A percentile compares a stretch with the other conserved stretches of the same genome.
Evolutionary conservation across 495 filamentous ascomycete species (phyloP).

Genomic region (Aspergillus homomorphus): DNA sequence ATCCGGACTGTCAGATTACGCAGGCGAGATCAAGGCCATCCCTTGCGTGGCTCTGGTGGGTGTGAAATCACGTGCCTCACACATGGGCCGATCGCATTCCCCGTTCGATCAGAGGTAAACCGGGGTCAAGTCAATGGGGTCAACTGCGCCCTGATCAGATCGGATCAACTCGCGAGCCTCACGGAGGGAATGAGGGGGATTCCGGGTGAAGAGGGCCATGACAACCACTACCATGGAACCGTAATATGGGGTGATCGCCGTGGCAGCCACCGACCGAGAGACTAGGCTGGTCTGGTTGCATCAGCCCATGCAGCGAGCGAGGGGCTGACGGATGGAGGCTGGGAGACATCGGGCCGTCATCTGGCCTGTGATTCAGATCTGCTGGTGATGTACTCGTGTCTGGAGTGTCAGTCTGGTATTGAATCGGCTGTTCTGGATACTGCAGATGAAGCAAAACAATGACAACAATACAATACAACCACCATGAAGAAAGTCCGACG

Average conservation of each 20-base stretch:
- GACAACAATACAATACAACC: too few relatives aligned
- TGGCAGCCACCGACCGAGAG: neutral
- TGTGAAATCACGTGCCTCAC: neutral
- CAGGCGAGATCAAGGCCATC: neutral
- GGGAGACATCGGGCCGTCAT: neutral
- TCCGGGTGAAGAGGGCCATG: neutral
- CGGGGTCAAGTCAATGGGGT: too few relatives aligned
- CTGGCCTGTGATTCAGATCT: neutral
- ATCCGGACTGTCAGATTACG: neutral
- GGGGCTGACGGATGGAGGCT: neutral
- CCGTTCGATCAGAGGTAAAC: neutral
- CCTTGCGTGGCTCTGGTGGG: neutral
- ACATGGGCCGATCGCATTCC: neutral
- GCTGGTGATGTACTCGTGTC: neutral
- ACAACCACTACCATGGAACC: neutral
- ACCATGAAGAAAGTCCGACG: neutral
- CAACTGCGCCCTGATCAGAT: neutral
- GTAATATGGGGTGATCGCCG: neutral
- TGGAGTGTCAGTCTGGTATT: neutral
- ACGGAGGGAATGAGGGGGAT: neutral
- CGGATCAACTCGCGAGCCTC: neutral
- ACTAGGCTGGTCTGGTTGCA: neutral
- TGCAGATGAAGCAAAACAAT: too few relatives aligned
- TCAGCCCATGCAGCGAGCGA: neutral
- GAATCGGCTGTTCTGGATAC: neutral